Conservation (phyloP, 1,139 yeast species). For the Debaryomyces nepalensis region DNA sequence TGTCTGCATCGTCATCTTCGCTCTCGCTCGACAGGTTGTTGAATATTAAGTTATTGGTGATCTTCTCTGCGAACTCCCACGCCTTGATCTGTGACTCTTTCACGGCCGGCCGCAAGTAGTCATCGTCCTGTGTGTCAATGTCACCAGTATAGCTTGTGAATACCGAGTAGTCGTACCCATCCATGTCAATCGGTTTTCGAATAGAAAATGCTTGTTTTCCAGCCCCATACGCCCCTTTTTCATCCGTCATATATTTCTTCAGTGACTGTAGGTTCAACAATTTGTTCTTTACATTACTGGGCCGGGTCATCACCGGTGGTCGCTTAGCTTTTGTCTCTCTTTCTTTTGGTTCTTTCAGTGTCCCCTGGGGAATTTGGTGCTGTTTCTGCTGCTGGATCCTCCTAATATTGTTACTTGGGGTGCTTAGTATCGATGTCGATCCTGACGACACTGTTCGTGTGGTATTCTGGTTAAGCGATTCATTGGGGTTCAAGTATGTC, state of each 20-base stretch:
- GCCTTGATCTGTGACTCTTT: slow-evolving; percentile 48
- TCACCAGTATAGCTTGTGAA: slow-evolving; percentile 29
- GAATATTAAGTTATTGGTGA: slow-evolving; percentile 41
- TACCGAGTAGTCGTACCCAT: slow-evolving; percentile 31
- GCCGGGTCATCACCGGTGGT: slow-evolving; percentile 15
- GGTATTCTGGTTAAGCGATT: slow-evolving; percentile 24
- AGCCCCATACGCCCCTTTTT: background rate
- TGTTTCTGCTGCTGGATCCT: slow-evolving; percentile 20
- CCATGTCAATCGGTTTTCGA: slow-evolving; percentile 25
- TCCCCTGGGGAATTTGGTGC: slow-evolving; percentile 18
- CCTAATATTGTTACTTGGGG: slow-evolving; percentile 39
- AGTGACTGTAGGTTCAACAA: slow-evolving; percentile 36
- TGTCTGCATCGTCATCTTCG: slow-evolving; percentile 27
- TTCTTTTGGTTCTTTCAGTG: slow-evolving; percentile 13
- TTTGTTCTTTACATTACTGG: slow-evolving; percentile 35
- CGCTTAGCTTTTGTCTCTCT: slow-evolving; percentile 15
- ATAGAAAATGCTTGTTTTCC: slow-evolving; percentile 6
- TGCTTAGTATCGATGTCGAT: slow-evolving; percentile 37
- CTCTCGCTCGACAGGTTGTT: slow-evolving; percentile 33
- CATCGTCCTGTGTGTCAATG: slow-evolving; percentile 26
- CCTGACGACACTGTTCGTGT: slow-evolving; percentile 37
- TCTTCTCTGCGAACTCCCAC: slow-evolving; percentile 53
- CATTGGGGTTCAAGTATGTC: slow-evolving; percentile 26
- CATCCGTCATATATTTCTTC: slow-evolving; percentile 16
- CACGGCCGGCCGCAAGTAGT: slow-evolving; percentile 29